Base-by-base conservation (phyloP, 257 asterid species). In the Capsicum pubescens region DNA sequence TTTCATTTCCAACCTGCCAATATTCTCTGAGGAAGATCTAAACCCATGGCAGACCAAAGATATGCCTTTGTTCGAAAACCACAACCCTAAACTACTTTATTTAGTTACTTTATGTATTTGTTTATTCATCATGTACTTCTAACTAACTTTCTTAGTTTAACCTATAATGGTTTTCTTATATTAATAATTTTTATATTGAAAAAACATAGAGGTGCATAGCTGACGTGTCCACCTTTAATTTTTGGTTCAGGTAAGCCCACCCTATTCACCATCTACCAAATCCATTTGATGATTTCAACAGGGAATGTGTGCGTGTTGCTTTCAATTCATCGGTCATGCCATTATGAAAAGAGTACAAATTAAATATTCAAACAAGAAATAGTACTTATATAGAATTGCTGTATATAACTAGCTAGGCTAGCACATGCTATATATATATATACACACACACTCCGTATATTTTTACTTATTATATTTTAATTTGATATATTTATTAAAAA, bases 1-100 rank as follows among this genome's bases (percentile, higher is more conserved):
- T 76, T 21, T 76, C 64, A 13, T 52, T 76, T 52, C 81, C 81
- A 76, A 76, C 15, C 71, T 71, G 63, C 42, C 9, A 48, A 59
- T 52, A 82, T 81, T 82, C 80, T 77, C 71, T 76, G 80, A 61
- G 36, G 57, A 56, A 72, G 79, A 85, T 70, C 79, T 63, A 69
- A 26, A 76, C 46, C 83, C 68, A 21, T 85, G 83, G 63, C 85
- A 72, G 83, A 81, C 61, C 19, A 64, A 79, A 85, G 83, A 72
- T 82, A 82, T 85, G 60, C 80, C 80, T 52, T 58, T 61, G 81
- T 79, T 81, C 71, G 87, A 85, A 63, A 82, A 85, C 60, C 61
- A 36, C 70, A 36, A 42, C 16, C 70, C 71, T 54, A 76, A 76
- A 36, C 52, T 0, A 69, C 32, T 69, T 39, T 36, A 17, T 59